phyloP scores from a whole-genome alignment of 306 rosid species.

The Cicer bijugum region DNA sequence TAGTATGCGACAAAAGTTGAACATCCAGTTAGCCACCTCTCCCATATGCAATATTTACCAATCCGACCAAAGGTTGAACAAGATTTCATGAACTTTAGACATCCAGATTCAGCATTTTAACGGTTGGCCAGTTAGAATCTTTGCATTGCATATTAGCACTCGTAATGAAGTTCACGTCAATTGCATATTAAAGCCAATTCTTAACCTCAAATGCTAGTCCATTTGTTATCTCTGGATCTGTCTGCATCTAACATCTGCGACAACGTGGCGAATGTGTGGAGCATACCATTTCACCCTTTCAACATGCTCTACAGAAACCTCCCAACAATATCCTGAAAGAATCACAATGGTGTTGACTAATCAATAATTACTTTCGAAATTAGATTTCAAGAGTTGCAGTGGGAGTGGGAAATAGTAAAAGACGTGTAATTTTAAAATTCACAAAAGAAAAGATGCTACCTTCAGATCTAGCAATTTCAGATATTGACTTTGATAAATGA shows the following conservation, averaged over 20 bases:
- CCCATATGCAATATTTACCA: slow-evolving; percentile 22
- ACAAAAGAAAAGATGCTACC: slow-evolving; percentile 46
- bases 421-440: not conserved
- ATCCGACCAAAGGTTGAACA: slow-evolving; percentile 1
- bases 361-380: slow-evolving; percentile 13
- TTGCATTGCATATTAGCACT: slow-evolving; percentile 23
- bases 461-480: slow-evolving; percentile 77
- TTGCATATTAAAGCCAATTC: slow-evolving; percentile 23
- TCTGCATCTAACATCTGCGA: slow-evolving; percentile 81
- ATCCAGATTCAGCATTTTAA: slow-evolving; percentile 19
- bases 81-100: slow-evolving; percentile 13
- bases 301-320: slow-evolving; percentile 68
- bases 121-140: slow-evolving; percentile 21
- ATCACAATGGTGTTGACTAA: slow-evolving; percentile 3
- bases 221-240: slow-evolving; percentile 42
- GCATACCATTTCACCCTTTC: slow-evolving; percentile 98
- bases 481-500: slow-evolving; percentile 60
- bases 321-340: slow-evolving; percentile 77
- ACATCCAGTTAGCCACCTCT: slow-evolving; percentile 10
- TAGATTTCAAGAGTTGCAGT: not conserved
- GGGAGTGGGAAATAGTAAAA: slow-evolving; percentile 17
- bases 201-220: slow-evolving; percentile 22
- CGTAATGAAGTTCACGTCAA: not conserved
- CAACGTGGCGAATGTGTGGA: slow-evolving; percentile 89
- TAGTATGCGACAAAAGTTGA: slow-evolving; percentile 3